Base-by-base conservation (phyloP, 768 basidiomycete genomes). In the Trametes cubensis region DNA sequence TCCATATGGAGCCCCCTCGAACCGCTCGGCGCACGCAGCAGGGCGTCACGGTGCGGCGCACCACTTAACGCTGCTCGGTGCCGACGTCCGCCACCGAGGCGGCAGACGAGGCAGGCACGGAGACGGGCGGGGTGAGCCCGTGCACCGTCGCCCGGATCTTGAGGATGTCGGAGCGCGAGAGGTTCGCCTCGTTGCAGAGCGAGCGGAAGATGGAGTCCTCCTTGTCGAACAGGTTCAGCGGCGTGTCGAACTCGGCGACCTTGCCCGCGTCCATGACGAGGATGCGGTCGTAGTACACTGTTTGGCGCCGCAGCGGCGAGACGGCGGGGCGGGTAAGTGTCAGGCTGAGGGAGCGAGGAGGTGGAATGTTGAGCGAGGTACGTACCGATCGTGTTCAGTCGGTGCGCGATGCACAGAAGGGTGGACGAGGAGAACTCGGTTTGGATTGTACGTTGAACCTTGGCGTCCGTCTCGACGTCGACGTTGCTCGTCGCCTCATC, bases 381-480 rank as follows among this genome's bases (percentile, higher is more conserved):
- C 75, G 60, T 63, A 75, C 74, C 75, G 55, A 88, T 84, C 0
- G 90, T 92, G 60, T 83, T 82, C 60, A 92, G 74, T 38, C 91
- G 81, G 74, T 92, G 90, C 0, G 90, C 89, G 62, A 92, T 86
- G 81, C 66, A 71, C 54, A 95, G 71, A 48, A 94, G 74, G 28
- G 94, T 79, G 10, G 87, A 89, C 28, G 85, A 80, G 4, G 80
- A 83, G 71, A 96, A 96, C 68, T 96, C 92, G 64, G 89, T 86
- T 15, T 94, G 80, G 45, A 97, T 95, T 1, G 94, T 89, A 30
- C 83, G 78, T 71, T 96, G 94, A 51, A 96, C 94, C 75, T 94
- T 94, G 4, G 89, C 83, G 68, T 95, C 94, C 46, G 94, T 94
- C 26, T 85, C 87, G 67, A 94, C 89, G 70, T 93, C 90, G 56